phyloP scores from a whole-genome alignment of 2,329 filamentous ascomycete genomes.

The Epichloe elymi region DNA sequence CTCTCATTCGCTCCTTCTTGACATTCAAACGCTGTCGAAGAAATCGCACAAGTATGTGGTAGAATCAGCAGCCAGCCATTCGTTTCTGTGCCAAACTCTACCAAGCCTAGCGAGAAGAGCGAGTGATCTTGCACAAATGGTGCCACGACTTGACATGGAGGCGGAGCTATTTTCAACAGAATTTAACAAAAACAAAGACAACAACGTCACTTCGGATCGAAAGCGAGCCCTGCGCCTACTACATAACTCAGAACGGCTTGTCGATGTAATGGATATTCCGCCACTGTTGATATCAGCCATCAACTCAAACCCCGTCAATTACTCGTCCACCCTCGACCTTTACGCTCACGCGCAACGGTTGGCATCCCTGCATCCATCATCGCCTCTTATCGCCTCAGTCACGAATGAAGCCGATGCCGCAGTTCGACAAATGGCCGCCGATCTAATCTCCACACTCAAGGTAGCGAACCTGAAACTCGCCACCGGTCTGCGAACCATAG shows the following conservation, averaged over 20 bases:
- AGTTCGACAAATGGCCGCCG: conserved; percentile 78
- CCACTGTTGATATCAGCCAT: conserved; percentile 72
- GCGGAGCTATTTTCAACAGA: conserved; percentile 70
- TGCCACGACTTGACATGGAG: conserved; percentile 68
- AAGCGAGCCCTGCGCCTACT: conserved; percentile 71
- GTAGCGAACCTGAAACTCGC: conserved; percentile 74
- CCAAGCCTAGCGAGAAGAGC: conserved; percentile 55
- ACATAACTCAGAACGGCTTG: conserved; percentile 76
- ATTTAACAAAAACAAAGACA: conserved; percentile 63
- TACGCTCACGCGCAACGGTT: conserved; percentile 87
- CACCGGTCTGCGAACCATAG: conserved; percentile 77
- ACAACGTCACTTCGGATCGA: conserved; percentile 56
- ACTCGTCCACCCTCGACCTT: conserved; percentile 80
- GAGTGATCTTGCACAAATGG: conserved; percentile 51
- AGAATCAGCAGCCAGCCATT: conserved; percentile 63
- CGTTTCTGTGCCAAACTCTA: conserved; percentile 59
- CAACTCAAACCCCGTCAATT: conserved; percentile 52
- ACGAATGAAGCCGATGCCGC: conserved; percentile 67
- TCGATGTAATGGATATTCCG: conserved; percentile 84
- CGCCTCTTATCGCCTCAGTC: conserved; percentile 60
- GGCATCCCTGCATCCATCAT: conserved; percentile 69
- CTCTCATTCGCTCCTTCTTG: conserved; percentile 67
- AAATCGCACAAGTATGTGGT: conserved; percentile 80
- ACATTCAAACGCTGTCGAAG: conserved; percentile 78
- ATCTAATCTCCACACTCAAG: conserved; percentile 67